Evolutionary conservation across 2,329 filamentous ascomycete species (phyloP).

Genomic region (Penicillium polonicum): DNA sequence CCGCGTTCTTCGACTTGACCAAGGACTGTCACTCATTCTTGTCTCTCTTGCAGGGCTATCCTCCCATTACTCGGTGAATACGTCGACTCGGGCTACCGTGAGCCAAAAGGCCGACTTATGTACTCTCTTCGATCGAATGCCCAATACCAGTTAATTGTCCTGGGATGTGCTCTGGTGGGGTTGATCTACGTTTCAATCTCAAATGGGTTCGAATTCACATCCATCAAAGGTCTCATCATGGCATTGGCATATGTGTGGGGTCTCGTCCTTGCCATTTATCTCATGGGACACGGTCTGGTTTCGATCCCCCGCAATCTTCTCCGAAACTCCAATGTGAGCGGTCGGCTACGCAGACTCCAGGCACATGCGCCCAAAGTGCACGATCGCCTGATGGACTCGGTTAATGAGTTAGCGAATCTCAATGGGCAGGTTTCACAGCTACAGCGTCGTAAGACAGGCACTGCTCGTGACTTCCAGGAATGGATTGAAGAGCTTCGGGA

Average conservation of each 20-base stretch:
- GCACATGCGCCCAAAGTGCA: conserved; percentile 75
- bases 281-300: conserved; percentile 97
- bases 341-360: conserved; percentile 72
- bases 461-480: conserved; percentile 72
- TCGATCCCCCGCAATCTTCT: conserved; percentile 81
- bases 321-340: conserved; percentile 73
- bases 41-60: conserved; percentile 65
- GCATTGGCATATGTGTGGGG: conserved; percentile 94
- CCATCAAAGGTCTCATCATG: conserved; percentile 84
- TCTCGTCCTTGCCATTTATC: conserved; percentile 84
- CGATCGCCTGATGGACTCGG: conserved; percentile 83
- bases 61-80: conserved; percentile 93
- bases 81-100: conserved; percentile 87
- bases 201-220: conserved; percentile 69
- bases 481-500: conserved; percentile 97
- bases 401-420: conserved; percentile 73
- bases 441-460: conserved; percentile 75
- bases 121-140: conserved; percentile 87
- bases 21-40: conserved; percentile 10
- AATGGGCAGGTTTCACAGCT: conserved; percentile 79
- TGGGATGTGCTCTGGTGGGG: conserved; percentile 68
- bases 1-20: neutral
- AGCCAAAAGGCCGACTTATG: conserved; percentile 73
- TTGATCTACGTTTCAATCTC: conserved; percentile 80
- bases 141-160: conserved; percentile 79